Evolutionary conservation across 169 alveolate genomes (phyloP).

Genomic region (Plasmodium gonderi): DNA sequence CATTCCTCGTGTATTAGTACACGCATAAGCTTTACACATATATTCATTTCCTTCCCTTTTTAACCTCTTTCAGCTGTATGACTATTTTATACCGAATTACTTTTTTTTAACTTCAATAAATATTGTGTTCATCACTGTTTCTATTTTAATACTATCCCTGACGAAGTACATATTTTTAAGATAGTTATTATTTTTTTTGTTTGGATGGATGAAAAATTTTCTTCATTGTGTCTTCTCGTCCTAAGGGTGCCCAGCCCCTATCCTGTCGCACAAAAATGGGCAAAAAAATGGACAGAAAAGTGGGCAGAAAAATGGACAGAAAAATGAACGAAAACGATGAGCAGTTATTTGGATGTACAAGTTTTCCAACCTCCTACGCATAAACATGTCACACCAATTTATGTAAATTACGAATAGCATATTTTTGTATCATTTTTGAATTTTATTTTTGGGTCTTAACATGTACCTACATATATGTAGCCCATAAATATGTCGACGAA

Average conservation of each 20-base stretch:
- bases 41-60: background rate
- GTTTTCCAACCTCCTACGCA: too few relatives aligned
- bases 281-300: background rate
- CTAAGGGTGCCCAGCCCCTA: conserved; percentile 35
- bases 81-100: conserved; percentile 45
- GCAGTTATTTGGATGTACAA: background rate
- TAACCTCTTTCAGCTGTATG: conserved; percentile 45
- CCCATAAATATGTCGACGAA: background rate
- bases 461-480: background rate
- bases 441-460: too few relatives aligned
- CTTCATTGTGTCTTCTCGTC: conserved; percentile 1
- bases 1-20: too few relatives aligned
- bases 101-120: background rate
- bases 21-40: background rate
- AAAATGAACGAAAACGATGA: background rate
- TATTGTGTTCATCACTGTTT: background rate
- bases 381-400: too few relatives aligned
- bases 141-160: conserved; percentile 10
- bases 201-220: conserved; percentile 26
- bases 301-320: background rate
- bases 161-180: conserved; percentile 34
- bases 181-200: conserved; percentile 19
- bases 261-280: conserved; percentile 8
- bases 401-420: too few relatives aligned
- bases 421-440: too few relatives aligned